phyloP scores from a whole-genome alignment of 352 stramenopile genomes.

The Phytophthora fragariae region DNA sequence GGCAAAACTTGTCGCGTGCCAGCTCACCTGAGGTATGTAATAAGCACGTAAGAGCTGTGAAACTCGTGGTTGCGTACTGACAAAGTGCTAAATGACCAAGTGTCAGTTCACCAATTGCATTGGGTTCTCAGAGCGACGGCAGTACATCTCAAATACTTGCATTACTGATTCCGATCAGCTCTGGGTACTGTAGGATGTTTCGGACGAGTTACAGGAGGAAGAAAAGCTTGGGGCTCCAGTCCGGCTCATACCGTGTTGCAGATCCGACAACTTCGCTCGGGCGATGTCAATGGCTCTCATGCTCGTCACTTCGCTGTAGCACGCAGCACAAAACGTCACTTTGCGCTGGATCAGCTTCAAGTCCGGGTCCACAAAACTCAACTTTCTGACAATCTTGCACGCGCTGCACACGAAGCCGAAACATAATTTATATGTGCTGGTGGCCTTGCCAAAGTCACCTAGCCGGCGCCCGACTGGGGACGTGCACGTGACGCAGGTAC shows the following conservation, averaged over 20 bases:
- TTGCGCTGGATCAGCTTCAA: conserved; percentile 19
- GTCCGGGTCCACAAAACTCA: conserved; percentile 21
- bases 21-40: too few relatives aligned
- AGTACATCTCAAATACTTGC: too few relatives aligned
- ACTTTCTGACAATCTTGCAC: conserved; percentile 15
- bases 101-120: too few relatives aligned
- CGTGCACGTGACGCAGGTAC: not conserved
- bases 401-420: not conserved
- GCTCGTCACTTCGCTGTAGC: conserved; percentile 10
- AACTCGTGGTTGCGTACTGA: too few relatives aligned
- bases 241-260: not conserved
- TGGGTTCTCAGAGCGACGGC: too few relatives aligned
- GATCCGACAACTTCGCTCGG: not conserved
- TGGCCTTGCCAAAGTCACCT: not conserved
- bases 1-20: too few relatives aligned
- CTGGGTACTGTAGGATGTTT: conserved; percentile 9
- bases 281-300: conserved; percentile 12
- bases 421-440: not conserved
- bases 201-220: conserved; percentile 4
- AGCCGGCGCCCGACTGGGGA: not conserved
- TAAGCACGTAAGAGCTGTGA: too few relatives aligned
- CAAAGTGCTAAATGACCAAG: too few relatives aligned
- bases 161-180: not conserved
- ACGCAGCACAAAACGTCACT: conserved; percentile 12
- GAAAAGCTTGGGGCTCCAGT: conserved; percentile 6